Conservation (phyloP, 306 rosid species). For the Mimosa pudica region DNA sequence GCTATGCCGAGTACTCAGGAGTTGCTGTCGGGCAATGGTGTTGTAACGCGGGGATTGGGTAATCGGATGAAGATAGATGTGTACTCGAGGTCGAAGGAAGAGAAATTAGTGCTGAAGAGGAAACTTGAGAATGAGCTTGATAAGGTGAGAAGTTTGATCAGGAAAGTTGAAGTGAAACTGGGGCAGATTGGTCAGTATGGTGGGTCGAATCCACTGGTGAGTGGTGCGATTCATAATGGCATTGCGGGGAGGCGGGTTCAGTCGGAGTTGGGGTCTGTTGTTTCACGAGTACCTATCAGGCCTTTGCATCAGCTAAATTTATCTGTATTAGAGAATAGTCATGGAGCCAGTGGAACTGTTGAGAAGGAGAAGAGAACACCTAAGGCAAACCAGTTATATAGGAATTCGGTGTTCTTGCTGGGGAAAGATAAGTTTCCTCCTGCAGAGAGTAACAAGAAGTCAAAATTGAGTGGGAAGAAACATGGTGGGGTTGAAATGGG, state of each 20-base stretch:
- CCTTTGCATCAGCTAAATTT: constrained; percentile 72
- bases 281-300: constrained; percentile 57
- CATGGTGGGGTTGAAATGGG: constrained; percentile 64
- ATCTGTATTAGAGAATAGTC: constrained; percentile 71
- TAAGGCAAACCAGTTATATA: constrained; percentile 89
- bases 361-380: constrained; percentile 98
- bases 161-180: constrained; percentile 80
- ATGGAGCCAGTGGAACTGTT: constrained; percentile 59
- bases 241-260: constrained; percentile 60
- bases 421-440: constrained; percentile 95
- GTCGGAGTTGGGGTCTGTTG: constrained; percentile 72
- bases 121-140: constrained; percentile 76
- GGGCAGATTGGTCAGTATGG: constrained; percentile 55
- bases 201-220: constrained; percentile 37
- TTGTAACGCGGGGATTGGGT: constrained; percentile 33
- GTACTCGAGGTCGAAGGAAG: constrained; percentile 59
- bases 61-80: constrained; percentile 47
- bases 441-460: constrained; percentile 81
- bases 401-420: constrained; percentile 84
- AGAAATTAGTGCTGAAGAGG: constrained; percentile 55
- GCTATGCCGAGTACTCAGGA: constrained; percentile 34
- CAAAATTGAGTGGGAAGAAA: constrained; percentile 74
- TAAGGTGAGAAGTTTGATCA: constrained; percentile 64
- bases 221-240: constrained; percentile 47
- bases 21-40: constrained; percentile 54